Evolutionary conservation across 2,329 filamentous ascomycete species (phyloP).

Genomic region (Zarea fungicola): DNA sequence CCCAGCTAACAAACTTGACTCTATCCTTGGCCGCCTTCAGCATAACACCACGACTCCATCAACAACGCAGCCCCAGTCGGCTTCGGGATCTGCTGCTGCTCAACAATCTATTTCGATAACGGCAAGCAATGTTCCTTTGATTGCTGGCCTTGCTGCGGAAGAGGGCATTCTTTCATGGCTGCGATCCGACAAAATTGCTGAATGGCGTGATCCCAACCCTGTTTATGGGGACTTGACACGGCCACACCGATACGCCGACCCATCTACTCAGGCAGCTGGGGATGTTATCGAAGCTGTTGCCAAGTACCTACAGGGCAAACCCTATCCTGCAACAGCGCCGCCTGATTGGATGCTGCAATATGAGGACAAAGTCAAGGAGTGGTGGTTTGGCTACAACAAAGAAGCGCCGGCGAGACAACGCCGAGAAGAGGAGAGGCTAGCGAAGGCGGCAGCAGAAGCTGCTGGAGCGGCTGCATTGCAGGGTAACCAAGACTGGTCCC

Average conservation of each 20-base stretch:
- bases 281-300: constrained; percentile 39
- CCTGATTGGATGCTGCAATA: constrained; percentile 47
- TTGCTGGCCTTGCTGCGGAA: constrained; percentile 30
- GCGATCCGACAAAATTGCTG: constrained; percentile 36
- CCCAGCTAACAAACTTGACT: constrained; percentile 33
- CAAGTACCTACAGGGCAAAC: constrained; percentile 37
- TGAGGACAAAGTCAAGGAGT: constrained; percentile 43
- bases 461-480: constrained; percentile 25
- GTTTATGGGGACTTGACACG: constrained; percentile 28
- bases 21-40: constrained; percentile 34
- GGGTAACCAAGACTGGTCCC: constrained; percentile 38
- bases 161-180: constrained; percentile 40
- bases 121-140: constrained; percentile 23
- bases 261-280: constrained; percentile 37
- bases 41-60: constrained; percentile 12
- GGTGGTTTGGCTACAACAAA: constrained; percentile 46
- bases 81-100: not conserved
- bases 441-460: constrained; percentile 28
- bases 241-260: constrained; percentile 37
- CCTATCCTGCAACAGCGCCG: constrained; percentile 46
- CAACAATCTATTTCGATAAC: not conserved
- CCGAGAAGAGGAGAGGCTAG: constrained; percentile 32
- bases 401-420: constrained; percentile 34
- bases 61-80: not conserved
- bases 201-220: constrained; percentile 39